These are phyloP conservation scores for Trichocladium antarcticum DNA, from an alignment of 495 filamentous ascomycete genomes.

Conservation along the genomic window DNA sequence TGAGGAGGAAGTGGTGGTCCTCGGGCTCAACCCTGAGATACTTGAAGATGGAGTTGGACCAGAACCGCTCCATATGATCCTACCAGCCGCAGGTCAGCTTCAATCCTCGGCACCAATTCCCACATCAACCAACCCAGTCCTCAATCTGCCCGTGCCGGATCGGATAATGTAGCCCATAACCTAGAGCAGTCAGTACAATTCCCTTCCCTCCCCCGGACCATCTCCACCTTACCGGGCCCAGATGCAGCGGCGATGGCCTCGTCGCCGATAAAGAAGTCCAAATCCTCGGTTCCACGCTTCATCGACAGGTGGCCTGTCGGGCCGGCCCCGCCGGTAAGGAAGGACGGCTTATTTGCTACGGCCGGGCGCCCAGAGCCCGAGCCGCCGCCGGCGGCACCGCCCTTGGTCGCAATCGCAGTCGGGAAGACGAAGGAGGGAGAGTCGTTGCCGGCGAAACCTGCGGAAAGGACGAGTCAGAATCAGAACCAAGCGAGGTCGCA, in stretches of 20 bases:
- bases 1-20: constrained; percentile 95
- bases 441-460: constrained; percentile 98
- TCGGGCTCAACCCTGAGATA: constrained; percentile 96
- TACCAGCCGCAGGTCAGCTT: constrained; percentile 27
- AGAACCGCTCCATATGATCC: constrained; percentile 98
- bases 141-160: constrained; percentile 97
- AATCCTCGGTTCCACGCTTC: constrained; percentile 92
- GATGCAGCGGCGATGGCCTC: constrained; percentile 75
- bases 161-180: constrained; percentile 93
- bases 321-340: constrained; percentile 83
- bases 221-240: constrained; percentile 56
- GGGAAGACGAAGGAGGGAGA: constrained; percentile 98
- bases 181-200: constrained; percentile 32
- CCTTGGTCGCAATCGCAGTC: constrained; percentile 94
- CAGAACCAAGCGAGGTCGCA: neutral
- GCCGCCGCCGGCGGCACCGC: constrained; percentile 55
- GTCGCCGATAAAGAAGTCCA: constrained; percentile 98
- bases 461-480: constrained; percentile 7
- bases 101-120: neutral
- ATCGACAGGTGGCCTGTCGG: constrained; percentile 66
- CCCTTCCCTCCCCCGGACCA: neutral
- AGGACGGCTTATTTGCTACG: constrained; percentile 87
- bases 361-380: constrained; percentile 78
- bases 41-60: constrained; percentile 99
- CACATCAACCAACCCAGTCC: constrained; percentile 61